Conservation (phyloP, 768 basidiomycete genomes). For the Auriscalpium orientale region DNA sequence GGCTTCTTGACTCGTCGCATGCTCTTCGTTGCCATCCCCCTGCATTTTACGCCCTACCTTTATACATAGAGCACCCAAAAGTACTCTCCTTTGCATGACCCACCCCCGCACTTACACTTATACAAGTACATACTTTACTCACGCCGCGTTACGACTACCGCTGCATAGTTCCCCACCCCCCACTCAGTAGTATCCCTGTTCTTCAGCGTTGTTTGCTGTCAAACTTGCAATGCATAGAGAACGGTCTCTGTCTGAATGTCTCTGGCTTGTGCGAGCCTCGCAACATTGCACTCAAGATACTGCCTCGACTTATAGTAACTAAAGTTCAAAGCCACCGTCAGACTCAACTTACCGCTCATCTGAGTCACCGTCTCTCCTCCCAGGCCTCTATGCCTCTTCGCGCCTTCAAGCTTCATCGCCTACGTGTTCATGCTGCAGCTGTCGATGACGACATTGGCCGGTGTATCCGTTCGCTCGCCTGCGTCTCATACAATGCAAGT, state of each 20-base stretch:
- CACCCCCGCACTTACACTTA: constrained; percentile 7
- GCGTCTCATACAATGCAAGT: too few relatives aligned
- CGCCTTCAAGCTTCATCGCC: too few relatives aligned
- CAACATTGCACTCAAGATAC: too few relatives aligned
- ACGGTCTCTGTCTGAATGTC: not conserved
- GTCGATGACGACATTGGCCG: too few relatives aligned
- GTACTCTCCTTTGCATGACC: constrained; percentile 7
- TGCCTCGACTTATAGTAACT: too few relatives aligned
- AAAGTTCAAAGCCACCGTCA: too few relatives aligned
- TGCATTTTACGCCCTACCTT: not conserved
- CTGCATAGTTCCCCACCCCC: constrained; percentile 2
- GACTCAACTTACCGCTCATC: too few relatives aligned
- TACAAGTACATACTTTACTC: constrained; percentile 9
- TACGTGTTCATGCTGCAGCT: too few relatives aligned
- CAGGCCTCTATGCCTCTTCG: too few relatives aligned
- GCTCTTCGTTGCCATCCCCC: not conserved
- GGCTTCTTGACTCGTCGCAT: not conserved
- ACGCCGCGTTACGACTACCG: not conserved
- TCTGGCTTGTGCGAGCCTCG: too few relatives aligned
- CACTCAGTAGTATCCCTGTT: constrained; percentile 13
- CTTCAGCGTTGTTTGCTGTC: not conserved
- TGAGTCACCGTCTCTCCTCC: too few relatives aligned
- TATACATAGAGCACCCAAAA: constrained; percentile 3
- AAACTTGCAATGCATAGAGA: not conserved
- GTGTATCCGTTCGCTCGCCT: too few relatives aligned